Evolutionary conservation across 306 rosid genomes (phyloP).

Genomic region (Acacia crassicarpa): DNA sequence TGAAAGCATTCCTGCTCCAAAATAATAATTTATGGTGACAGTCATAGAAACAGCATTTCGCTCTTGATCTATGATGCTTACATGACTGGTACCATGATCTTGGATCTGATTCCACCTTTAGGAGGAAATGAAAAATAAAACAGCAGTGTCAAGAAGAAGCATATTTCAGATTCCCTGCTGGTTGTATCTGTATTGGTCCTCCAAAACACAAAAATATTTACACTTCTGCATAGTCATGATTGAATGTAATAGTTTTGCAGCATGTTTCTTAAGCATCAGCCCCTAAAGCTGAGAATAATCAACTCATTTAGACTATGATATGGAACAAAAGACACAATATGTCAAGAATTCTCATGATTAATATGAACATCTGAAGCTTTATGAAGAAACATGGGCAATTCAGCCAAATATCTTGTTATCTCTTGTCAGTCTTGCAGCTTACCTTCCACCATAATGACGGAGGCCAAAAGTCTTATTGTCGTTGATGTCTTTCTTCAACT

Average conservation of each 20-base stretch:
- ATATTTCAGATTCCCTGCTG: slow-evolving; percentile 1
- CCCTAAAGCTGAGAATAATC: background rate
- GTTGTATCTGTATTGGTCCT: background rate
- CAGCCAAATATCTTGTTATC: background rate
- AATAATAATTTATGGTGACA: slow-evolving; percentile 62
- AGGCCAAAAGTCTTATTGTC: slow-evolving; percentile 70
- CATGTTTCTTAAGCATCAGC: slow-evolving; percentile 23
- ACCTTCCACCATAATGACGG: slow-evolving; percentile 76
- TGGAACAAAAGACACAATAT: background rate
- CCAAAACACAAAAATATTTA: background rate
- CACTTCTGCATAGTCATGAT: background rate
- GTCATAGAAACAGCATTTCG: slow-evolving; percentile 83
- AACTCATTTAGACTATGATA: background rate
- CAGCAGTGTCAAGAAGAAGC: background rate
- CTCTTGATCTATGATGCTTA: slow-evolving; percentile 55
- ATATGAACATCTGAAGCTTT: background rate
- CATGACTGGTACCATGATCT: slow-evolving; percentile 89
- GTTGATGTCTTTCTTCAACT: slow-evolving; percentile 54
- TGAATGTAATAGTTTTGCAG: background rate
- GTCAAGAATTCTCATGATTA: background rate
- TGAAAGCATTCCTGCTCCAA: slow-evolving; percentile 71
- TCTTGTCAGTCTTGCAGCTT: slow-evolving; percentile 21
- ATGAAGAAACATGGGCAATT: background rate
- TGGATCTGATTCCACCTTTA: slow-evolving; percentile 72
- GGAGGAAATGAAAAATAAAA: slow-evolving; percentile 15